Evolutionary conservation across 75 land plant genomes (phyloP), one percentile per base, ranked within the genome.

Genomic region (Ceratopteris richardii): DNA sequence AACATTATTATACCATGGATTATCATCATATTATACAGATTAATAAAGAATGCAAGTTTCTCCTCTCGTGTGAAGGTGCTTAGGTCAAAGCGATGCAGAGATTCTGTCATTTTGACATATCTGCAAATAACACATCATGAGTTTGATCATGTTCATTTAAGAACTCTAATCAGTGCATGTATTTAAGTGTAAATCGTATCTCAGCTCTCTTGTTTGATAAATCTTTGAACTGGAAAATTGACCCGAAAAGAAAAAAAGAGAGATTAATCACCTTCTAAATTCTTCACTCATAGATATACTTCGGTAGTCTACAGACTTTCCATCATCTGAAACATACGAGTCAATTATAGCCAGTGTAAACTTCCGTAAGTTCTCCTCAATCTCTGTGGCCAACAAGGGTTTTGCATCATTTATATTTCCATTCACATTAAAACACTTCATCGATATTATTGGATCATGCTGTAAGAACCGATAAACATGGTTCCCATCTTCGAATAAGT

Each of bases 1-100:
- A 60, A 67, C 22, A 65, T 50, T 42, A 87, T 52, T 51, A 87
- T 74, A 12, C 77, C 83, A 75, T 87, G 89, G 41, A 87, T 80
- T 37, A 67, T 73, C 88, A 87, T 83, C 79, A 84, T 84, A 58
- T 87, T 87, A 55, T 87, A 77, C 10, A 87, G 69, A 66, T 87
- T 87, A 29, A 87, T 75, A 44, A 87, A 87, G 57, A 87, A 84
- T 14, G 91, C 74, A 39, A 87, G 77, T 44, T 80, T 87, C 33
- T 87, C 91, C 50, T 87, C 91, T 62, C 88, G 70, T 57, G 88
- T 31, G 37, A 87, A 63, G 39, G 69, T 63, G 16, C 66, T 58
- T 29, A 87, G 54, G 10, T 83, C 80, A 36, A 87, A 71, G 46
- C 91, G 66, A 20, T 87, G 91, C 23, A 87, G 91, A 48, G 84